Evolutionary conservation across 768 basidiomycete genomes (phyloP).

Genomic region (Pleurotus giganteus): DNA sequence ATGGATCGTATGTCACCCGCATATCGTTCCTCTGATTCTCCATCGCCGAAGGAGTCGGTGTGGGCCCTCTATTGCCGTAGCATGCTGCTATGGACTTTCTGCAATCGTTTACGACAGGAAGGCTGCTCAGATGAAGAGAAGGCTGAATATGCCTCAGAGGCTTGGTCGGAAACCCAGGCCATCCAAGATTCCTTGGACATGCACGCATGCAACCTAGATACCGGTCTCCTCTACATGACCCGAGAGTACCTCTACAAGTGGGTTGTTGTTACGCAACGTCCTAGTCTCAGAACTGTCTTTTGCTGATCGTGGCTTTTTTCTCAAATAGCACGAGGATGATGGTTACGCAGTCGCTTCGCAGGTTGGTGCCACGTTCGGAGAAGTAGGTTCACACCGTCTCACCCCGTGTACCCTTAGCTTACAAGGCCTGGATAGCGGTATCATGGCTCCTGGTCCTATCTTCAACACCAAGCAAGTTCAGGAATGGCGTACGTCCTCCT

Average conservation of each 20-base stretch:
- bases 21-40: slow-evolving; percentile 37
- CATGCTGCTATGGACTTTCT: slow-evolving; percentile 80
- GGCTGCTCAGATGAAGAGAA: slow-evolving; percentile 46
- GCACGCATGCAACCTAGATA: slow-evolving; percentile 72
- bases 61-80: slow-evolving; percentile 83
- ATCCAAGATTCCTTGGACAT: slow-evolving; percentile 66
- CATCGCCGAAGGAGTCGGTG: slow-evolving; percentile 71
- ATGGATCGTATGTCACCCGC: slow-evolving; percentile 45
- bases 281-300: slow-evolving; percentile 5
- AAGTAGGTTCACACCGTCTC: slow-evolving; percentile 17
- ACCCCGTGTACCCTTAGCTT: slow-evolving; percentile 27
- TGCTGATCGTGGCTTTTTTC: slow-evolving; percentile 14
- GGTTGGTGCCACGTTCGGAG: slow-evolving; percentile 40
- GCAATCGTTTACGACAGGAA: slow-evolving; percentile 47
- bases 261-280: slow-evolving; percentile 23
- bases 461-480: slow-evolving; percentile 72
- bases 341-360: slow-evolving; percentile 60
- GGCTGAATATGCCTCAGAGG: slow-evolving; percentile 56
- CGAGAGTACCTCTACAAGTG: slow-evolving; percentile 77
- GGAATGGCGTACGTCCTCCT: slow-evolving; percentile 69
- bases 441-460: slow-evolving; percentile 39
- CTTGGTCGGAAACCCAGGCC: slow-evolving; percentile 63
- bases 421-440: slow-evolving; percentile 47
- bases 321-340: slow-evolving; percentile 58
- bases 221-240: slow-evolving; percentile 60